phyloP scores from a whole-genome alignment of 805 yeast genomes.

The Nakazawaea pomicola region DNA sequence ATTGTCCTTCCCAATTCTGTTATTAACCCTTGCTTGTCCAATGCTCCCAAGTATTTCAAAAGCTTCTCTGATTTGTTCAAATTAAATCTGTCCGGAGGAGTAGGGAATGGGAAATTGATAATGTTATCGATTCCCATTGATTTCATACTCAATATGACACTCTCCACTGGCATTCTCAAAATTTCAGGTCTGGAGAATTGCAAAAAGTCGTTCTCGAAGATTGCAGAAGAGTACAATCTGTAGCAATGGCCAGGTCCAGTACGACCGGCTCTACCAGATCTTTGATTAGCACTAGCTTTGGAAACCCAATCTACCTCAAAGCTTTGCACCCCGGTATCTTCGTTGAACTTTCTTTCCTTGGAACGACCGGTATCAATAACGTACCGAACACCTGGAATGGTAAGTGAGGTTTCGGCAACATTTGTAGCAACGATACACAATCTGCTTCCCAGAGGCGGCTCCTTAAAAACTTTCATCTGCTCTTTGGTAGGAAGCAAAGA shows the following conservation, averaged over 20 bases:
- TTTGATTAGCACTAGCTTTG: conserved; percentile 92
- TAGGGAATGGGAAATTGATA: conserved; percentile 91
- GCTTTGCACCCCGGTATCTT: conserved; percentile 85
- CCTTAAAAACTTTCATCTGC: conserved; percentile 87
- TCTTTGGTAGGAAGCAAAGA: conserved; percentile 91
- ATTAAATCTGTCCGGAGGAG: conserved; percentile 70
- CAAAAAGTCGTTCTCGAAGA: conserved; percentile 78
- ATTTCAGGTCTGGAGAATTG: conserved; percentile 89
- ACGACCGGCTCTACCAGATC: conserved; percentile 94
- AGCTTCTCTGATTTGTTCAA: conserved; percentile 63
- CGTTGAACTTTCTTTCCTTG: conserved; percentile 80
- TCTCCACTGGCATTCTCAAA: conserved; percentile 91
- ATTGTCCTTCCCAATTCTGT: conserved; percentile 81
- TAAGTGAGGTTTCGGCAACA: conserved; percentile 95
- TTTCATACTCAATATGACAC: conserved; percentile 93
- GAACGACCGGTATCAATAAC: conserved; percentile 95
- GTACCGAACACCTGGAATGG: conserved; percentile 92
- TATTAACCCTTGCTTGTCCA: conserved; percentile 48
- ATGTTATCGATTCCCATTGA: conserved; percentile 94
- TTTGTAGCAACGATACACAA: conserved; percentile 94
- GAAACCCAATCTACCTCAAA: conserved; percentile 90
- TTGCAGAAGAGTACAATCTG: conserved; percentile 87
- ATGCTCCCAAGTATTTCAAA: conserved; percentile 73
- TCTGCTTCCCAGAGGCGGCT: conserved; percentile 82
- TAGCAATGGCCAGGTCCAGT: conserved; percentile 97